Base-by-base conservation (phyloP, 2,329 filamentous ascomycete genomes). In the Plectosphaerella sp. region DNA sequence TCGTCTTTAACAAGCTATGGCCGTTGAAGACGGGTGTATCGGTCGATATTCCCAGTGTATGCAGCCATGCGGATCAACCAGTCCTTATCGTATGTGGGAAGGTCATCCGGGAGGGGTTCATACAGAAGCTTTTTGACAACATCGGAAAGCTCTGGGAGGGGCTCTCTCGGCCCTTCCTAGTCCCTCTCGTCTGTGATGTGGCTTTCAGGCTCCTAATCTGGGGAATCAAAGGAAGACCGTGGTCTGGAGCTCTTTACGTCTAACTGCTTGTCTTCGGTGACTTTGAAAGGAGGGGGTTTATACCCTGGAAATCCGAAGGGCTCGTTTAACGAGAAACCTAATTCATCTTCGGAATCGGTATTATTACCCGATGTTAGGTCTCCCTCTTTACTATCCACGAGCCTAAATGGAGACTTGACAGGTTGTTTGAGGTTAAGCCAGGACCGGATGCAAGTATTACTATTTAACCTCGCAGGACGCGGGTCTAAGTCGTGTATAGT, bases 11-110 rank as follows among this genome's bases (percentile, higher is more conserved):
- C 33, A 42, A 58, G 33, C 3, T 46, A 37, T 4, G 66, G 69
- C 10, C 67, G 58, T 15, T 61, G 58, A 0, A 76, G 59, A 1
- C 71, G 64, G 0, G 51, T 20, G 41, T 73, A 75, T 3, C 70
- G 65, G 45, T 75, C 70, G 6, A 74, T 54, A 18, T 75, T 63
- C 2, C 72, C 71, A 1, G 61, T 52, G 20, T 66, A 73, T 0
- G 70, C 71, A 0, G 72, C 68, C 49, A 67, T 62, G 5, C 62
- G 54, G 12, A 73, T 70, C 1, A 74, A 59, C 0, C 70, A 35
- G 43, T 71, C 64, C 47, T 75, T 75, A 35, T 72, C 60, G 3
- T 66, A 53, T 0, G 59, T 53, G 2, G 70, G 71, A 9, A 73
- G 61, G 50, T 73, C 64, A 1, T 28, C 20, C 1, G 70, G 71